phyloP scores from a whole-genome alignment of 2,329 filamentous ascomycete genomes.

The Madurella fahalii region DNA sequence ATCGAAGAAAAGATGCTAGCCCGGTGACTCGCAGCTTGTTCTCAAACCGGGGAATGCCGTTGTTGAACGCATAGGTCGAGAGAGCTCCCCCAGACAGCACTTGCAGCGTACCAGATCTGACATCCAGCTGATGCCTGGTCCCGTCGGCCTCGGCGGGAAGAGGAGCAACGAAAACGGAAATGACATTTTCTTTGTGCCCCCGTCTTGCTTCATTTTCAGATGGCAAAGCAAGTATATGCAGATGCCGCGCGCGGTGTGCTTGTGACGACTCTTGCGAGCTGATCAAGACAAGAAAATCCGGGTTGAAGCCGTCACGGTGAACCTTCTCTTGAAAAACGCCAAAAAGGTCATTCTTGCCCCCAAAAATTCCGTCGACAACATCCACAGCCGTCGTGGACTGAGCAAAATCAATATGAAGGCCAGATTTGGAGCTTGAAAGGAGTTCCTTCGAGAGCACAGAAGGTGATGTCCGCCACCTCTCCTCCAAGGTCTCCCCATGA shows the following conservation, averaged over 20 bases:
- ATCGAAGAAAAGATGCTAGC: slow-evolving; percentile 59
- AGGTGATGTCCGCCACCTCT: slow-evolving; percentile 45
- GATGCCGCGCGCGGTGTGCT: slow-evolving; percentile 31
- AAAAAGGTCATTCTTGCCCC: slow-evolving; percentile 49
- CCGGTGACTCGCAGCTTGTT: slow-evolving; percentile 50
- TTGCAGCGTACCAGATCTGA: slow-evolving; percentile 60
- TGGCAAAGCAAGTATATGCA: slow-evolving; percentile 34
- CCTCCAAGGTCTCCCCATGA: slow-evolving; percentile 50
- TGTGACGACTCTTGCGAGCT: slow-evolving; percentile 29
- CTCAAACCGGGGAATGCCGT: slow-evolving; percentile 55
- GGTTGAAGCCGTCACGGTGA: slow-evolving; percentile 40
- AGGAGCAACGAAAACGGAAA: slow-evolving; percentile 25
- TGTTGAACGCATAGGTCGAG: slow-evolving; percentile 57
- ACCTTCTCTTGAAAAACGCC: slow-evolving; percentile 48
- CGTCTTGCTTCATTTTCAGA: slow-evolving; percentile 17
- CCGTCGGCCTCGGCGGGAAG: slow-evolving; percentile 14
- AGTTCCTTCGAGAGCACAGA: slow-evolving; percentile 41
- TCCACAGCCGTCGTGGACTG: slow-evolving; percentile 44
- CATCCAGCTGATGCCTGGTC: slow-evolving; percentile 44
- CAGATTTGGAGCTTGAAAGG: slow-evolving; percentile 27
- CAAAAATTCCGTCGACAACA: slow-evolving; percentile 52
- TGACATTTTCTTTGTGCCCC: slow-evolving; percentile 16
- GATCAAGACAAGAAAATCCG: slow-evolving; percentile 53
- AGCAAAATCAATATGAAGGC: slow-evolving; percentile 48
- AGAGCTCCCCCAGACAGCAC: slow-evolving; percentile 53